These are phyloP conservation scores for Sanghuangporus weigelae DNA, from an alignment of 1,284 basidiomycete species.

Conservation along the genomic window DNA sequence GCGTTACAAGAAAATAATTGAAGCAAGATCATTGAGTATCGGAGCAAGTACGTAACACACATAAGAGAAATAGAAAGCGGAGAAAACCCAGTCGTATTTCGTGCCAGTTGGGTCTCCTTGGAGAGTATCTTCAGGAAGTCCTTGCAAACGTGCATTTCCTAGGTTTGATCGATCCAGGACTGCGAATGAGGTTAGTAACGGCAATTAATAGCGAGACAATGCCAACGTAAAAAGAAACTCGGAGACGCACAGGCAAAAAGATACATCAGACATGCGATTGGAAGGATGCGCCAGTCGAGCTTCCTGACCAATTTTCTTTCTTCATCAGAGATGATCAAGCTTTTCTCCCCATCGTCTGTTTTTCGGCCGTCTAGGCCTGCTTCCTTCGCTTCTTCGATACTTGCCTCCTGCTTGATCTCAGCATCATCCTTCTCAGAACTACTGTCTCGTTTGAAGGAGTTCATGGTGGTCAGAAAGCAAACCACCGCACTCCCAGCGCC, in stretches of 20 bases:
- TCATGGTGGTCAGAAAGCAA: not conserved
- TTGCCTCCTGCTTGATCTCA: not conserved
- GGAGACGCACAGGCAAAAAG: constrained; percentile 62
- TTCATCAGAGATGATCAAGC: constrained; percentile 26
- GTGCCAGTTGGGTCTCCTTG: constrained; percentile 61
- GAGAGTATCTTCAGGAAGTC: constrained; percentile 56
- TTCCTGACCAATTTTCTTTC: constrained; percentile 60
- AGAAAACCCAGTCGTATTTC: constrained; percentile 71
- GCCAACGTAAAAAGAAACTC: constrained; percentile 1
- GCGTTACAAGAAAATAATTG: not conserved
- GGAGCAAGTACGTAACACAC: constrained; percentile 33
- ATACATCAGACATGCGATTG: constrained; percentile 66
- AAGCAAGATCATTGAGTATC: not conserved
- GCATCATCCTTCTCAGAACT: not conserved
- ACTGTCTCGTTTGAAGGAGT: not conserved
- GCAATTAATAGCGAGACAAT: constrained; percentile 38
- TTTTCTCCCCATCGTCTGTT: not conserved
- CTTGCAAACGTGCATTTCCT: constrained; percentile 72
- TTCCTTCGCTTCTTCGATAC: not conserved
- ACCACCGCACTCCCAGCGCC: not conserved
- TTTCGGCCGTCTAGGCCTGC: not conserved
- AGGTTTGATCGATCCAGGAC: constrained; percentile 38
- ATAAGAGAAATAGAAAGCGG: constrained; percentile 73
- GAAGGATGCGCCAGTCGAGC: constrained; percentile 62
- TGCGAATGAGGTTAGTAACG: constrained; percentile 6